These are phyloP conservation scores for Triticum urartu DNA, from an alignment of 176 grass and related monocot genomes.

Conservation along the genomic window DNA sequence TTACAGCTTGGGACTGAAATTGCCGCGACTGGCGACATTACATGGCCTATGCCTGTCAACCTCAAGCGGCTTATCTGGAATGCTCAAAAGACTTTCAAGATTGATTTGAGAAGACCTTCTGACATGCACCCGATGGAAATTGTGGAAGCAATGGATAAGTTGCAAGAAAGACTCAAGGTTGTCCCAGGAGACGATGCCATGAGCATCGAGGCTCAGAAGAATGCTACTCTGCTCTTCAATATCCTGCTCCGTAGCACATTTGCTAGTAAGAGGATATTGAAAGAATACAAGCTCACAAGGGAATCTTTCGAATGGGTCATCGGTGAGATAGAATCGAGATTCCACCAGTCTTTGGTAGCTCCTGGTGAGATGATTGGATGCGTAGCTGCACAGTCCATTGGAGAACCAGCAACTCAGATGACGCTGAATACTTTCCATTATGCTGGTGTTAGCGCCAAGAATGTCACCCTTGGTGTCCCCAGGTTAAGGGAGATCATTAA, in stretches of 20 bases:
- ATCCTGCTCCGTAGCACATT: slow-evolving; percentile 93
- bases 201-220: slow-evolving; percentile 98
- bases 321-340: slow-evolving; percentile 92
- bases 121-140: slow-evolving; percentile 99
- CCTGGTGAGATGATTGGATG: slow-evolving; percentile 99
- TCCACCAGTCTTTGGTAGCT: slow-evolving; percentile 87
- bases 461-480: slow-evolving; percentile 98
- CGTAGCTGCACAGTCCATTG: slow-evolving; percentile 96
- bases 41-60: slow-evolving; percentile 93
- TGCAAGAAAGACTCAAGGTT: slow-evolving; percentile 93
- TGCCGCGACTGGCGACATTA: slow-evolving; percentile 77
- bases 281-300: slow-evolving; percentile 83
- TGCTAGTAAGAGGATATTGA: slow-evolving; percentile 92
- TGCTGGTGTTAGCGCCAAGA: slow-evolving; percentile 99
- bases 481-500: slow-evolving; percentile 98
- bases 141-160: slow-evolving; percentile 96
- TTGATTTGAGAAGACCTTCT: slow-evolving; percentile 92
- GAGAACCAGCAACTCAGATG: slow-evolving; percentile 97
- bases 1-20: slow-evolving; percentile 90
- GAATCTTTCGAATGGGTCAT: slow-evolving; percentile 99
- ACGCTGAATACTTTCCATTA: slow-evolving; percentile 96
- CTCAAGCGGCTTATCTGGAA: slow-evolving; percentile 97
- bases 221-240: slow-evolving; percentile 93
- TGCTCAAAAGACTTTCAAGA: slow-evolving; percentile 95
- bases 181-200: slow-evolving; percentile 94